Evolutionary conservation across 768 basidiomycete genomes (phyloP).

Genomic region (Sarcodon sp.): DNA sequence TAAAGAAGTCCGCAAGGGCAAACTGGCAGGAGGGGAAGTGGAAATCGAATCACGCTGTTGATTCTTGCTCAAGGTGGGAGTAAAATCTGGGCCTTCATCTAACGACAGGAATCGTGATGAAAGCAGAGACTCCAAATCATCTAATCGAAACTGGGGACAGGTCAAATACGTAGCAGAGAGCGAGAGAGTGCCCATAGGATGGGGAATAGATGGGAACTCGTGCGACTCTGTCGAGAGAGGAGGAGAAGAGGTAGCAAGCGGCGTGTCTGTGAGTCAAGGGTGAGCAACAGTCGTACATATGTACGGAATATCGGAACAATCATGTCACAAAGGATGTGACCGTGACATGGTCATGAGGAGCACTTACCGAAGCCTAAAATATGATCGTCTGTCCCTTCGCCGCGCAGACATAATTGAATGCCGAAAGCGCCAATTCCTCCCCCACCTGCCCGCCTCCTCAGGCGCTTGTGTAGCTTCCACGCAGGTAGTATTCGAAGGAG

Average conservation of each 20-base stretch:
- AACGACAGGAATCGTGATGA: conserved; percentile 62
- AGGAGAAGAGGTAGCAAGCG: conserved; percentile 24
- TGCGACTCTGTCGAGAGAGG: conserved; percentile 39
- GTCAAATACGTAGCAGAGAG: conserved; percentile 55
- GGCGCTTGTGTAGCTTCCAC: conserved; percentile 59
- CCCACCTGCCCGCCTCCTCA: conserved; percentile 31
- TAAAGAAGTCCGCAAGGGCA: conserved; percentile 27
- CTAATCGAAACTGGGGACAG: conserved; percentile 56
- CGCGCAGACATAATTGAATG: conserved; percentile 33
- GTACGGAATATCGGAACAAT: neutral
- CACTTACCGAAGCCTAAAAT: conserved; percentile 28
- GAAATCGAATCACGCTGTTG: conserved; percentile 44
- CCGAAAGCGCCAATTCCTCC: conserved; percentile 29
- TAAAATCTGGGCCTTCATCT: conserved; percentile 54
- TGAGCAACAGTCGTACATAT: conserved; percentile 5
- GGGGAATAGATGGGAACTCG: conserved; percentile 52
- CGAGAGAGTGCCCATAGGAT: conserved; percentile 52
- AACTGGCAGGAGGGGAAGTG: conserved; percentile 23
- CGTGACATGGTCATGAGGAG: neutral
- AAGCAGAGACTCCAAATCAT: conserved; percentile 65
- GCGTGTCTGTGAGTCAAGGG: conserved; percentile 18
- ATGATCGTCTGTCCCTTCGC: conserved; percentile 9
- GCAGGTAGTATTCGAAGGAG: conserved; percentile 63
- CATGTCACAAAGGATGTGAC: neutral
- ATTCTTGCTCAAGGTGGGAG: conserved; percentile 59